phyloP scores from a whole-genome alignment of 306 rosid genomes.

The Alnus glutinosa region DNA sequence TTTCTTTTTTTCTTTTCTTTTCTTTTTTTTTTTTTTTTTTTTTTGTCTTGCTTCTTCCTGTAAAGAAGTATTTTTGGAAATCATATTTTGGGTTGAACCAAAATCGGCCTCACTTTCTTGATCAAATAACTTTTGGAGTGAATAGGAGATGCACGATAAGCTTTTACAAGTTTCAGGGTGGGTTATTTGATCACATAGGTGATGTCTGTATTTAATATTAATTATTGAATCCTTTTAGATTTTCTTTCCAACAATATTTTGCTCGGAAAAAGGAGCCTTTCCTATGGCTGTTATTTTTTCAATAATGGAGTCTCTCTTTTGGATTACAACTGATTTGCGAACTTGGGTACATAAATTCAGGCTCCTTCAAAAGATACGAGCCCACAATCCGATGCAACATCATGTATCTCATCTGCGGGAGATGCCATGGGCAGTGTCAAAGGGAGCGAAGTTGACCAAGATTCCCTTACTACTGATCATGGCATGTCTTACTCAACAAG shows the following conservation, averaged over 20 bases:
- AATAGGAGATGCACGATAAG: not conserved
- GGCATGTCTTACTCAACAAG: conserved; percentile 38
- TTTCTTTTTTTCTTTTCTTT: not conserved
- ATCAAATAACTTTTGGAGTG: not conserved
- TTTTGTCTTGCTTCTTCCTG: no score
- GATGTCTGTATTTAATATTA: not conserved
- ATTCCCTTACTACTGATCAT: conserved; percentile 39
- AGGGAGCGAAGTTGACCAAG: conserved; percentile 53
- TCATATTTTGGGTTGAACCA: no score
- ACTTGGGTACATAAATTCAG: conserved; percentile 37
- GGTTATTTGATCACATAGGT: not conserved
- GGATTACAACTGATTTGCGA: not conserved
- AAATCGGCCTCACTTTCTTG: not conserved
- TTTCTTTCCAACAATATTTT: not conserved
- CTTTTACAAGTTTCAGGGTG: not conserved
- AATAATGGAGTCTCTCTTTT: not conserved
- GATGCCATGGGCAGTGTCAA: conserved; percentile 51
- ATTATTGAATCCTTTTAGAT: not conserved
- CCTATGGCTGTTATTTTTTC: not conserved
- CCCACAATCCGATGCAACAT: conserved; percentile 66
- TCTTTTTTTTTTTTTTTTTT: not conserved
- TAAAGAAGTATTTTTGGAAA: no score
- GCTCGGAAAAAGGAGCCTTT: not conserved
- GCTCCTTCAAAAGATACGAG: conserved; percentile 52
- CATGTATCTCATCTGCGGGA: conserved; percentile 55